A percentile compares a stretch with the other conserved stretches of the same genome.
Conservation (phyloP, 2,329 filamentous ascomycete genomes). For the Aspergillus pseudonomiae region DNA sequence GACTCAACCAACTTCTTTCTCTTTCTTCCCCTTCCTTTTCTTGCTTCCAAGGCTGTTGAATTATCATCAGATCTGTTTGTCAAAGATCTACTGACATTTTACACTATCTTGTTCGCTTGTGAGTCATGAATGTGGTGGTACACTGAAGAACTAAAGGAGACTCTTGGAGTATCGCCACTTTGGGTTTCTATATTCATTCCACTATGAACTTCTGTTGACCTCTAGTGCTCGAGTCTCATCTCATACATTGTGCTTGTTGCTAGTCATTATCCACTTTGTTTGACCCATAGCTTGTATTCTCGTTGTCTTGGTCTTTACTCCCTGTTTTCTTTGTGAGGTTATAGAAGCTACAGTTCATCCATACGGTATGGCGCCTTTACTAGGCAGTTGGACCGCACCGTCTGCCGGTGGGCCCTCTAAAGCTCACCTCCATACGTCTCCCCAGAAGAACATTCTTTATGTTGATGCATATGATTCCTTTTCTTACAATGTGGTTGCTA, state of each 20-base stretch:
- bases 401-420: constrained; percentile 3
- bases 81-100: not conserved
- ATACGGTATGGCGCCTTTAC: constrained; percentile 33
- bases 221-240: not conserved
- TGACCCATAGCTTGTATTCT: not conserved
- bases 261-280: too few species aligned
- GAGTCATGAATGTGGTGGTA: not conserved
- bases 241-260: not conserved
- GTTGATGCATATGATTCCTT: constrained; percentile 97
- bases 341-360: not conserved
- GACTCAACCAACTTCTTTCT: not conserved
- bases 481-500: constrained; percentile 87
- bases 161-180: not conserved
- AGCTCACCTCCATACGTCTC: not conserved
- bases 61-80: not conserved
- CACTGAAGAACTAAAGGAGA: not conserved
- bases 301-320: not conserved
- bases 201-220: not conserved
- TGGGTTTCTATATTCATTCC: not conserved
- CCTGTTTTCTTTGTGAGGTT: not conserved
- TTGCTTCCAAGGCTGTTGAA: not conserved
- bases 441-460: constrained; percentile 67
- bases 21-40: not conserved
- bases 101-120: not conserved
- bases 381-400: constrained; percentile 29